Evolutionary conservation across 495 filamentous ascomycete genomes (phyloP).

Genomic region (Bathelium albidoporum): DNA sequence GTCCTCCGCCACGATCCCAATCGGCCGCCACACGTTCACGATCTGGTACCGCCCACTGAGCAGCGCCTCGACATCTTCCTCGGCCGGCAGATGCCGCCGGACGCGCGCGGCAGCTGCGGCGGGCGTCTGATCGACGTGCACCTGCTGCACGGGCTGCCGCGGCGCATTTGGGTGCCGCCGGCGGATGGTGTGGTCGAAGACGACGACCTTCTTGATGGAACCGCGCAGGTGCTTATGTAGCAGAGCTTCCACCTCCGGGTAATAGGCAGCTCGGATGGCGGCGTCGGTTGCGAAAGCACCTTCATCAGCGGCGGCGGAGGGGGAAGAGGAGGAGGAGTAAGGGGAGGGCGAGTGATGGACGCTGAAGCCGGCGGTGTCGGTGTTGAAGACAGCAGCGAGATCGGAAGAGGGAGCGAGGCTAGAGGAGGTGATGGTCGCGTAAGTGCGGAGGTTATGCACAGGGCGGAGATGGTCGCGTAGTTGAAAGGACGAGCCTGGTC

Average conservation of each 20-base stretch:
- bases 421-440: slow-evolving; percentile 1
- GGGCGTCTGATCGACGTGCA: slow-evolving; percentile 33
- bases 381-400: no score
- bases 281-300: no score
- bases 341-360: slow-evolving; percentile 23
- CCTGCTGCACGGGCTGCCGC: slow-evolving; percentile 32
- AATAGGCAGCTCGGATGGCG: slow-evolving; percentile 24
- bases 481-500: slow-evolving; percentile 23
- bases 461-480: slow-evolving; percentile 17
- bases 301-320: no score
- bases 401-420: no score
- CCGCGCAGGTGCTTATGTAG: slow-evolving; percentile 17
- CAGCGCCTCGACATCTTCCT: slow-evolving; percentile 51
- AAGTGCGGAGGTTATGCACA: slow-evolving; percentile 25
- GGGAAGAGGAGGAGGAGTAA: slow-evolving; percentile 26
- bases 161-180: slow-evolving; percentile 24
- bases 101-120: slow-evolving; percentile 27
- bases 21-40: slow-evolving; percentile 73
- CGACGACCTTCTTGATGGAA: slow-evolving; percentile 29
- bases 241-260: slow-evolving; percentile 27
- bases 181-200: slow-evolving; percentile 34
- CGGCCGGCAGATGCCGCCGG: slow-evolving; percentile 31
- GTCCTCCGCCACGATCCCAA: slow-evolving; percentile 38
- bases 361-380: slow-evolving; percentile 28
- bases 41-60: slow-evolving; percentile 59